Conservation (phyloP, 352 stramenopile genomes). For the Phytophthora niederhauseri region DNA sequence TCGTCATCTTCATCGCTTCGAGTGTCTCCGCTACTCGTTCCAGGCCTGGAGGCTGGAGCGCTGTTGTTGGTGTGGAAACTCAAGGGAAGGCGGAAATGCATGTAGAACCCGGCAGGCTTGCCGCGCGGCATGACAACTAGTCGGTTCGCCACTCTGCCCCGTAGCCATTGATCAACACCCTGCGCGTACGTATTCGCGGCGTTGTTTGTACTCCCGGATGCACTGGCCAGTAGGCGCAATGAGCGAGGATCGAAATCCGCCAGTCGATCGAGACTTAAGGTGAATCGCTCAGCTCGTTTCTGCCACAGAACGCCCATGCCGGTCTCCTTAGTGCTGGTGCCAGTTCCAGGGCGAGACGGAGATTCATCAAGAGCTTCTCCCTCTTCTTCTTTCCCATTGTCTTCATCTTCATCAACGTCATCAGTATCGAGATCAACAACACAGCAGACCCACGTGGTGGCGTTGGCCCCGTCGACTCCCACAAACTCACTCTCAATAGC, state of each 20-base stretch:
- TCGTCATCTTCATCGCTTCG: slow-evolving; percentile 24
- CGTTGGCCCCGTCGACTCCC: background rate
- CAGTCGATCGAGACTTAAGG: slow-evolving; percentile 21
- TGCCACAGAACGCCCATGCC: slow-evolving; percentile 23
- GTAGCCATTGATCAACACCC: slow-evolving; percentile 39
- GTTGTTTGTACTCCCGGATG: slow-evolving; percentile 23
- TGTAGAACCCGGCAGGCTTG: slow-evolving; percentile 52
- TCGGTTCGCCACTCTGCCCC: slow-evolving; percentile 43
- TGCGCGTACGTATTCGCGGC: slow-evolving; percentile 14
- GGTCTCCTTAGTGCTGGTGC: slow-evolving; percentile 24
- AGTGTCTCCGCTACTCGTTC: slow-evolving; percentile 11
- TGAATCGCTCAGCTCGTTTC: slow-evolving; percentile 29
- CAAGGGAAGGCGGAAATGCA: slow-evolving; percentile 63
- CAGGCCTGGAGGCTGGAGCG: background rate
- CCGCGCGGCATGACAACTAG: slow-evolving; percentile 61
- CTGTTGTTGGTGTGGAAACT: background rate
- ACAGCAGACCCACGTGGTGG: slow-evolving; percentile 27
- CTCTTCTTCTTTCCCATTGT: slow-evolving; percentile 7
- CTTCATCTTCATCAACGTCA: slow-evolving; percentile 46
- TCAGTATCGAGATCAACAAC: slow-evolving; percentile 64
- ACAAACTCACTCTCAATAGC: slow-evolving; percentile 34
- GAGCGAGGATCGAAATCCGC: slow-evolving; percentile 30
- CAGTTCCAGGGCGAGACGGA: slow-evolving; percentile 13
- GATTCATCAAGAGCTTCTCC: slow-evolving; percentile 3
- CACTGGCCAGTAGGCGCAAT: slow-evolving; percentile 14